Percentiles rank a stretch among this genome's conserved stretches.
phyloP scores from a whole-genome alignment of 768 basidiomycete species.

The Boletales sp. region DNA sequence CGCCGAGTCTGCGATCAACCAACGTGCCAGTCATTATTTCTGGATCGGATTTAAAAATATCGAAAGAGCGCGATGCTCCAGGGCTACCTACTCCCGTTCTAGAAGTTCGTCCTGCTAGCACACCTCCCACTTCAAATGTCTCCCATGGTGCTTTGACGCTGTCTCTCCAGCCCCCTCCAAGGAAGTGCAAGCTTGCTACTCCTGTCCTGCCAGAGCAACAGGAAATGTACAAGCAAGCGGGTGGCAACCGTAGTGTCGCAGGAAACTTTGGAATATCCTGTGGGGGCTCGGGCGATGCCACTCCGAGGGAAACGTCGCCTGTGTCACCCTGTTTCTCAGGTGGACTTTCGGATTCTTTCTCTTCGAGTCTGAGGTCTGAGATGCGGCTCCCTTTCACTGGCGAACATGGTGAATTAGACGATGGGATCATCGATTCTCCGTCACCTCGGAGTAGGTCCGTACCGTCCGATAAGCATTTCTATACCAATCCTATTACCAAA shows the following conservation, averaged over 20 bases:
- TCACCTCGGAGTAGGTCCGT: not conserved
- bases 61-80: slow-evolving; percentile 33
- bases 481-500: slow-evolving; percentile 28
- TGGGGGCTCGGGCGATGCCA: slow-evolving; percentile 6
- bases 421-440: not conserved
- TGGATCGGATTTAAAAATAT: slow-evolving; percentile 37
- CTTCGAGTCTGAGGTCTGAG: not conserved
- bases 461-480: slow-evolving; percentile 28
- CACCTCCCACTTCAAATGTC: slow-evolving; percentile 29
- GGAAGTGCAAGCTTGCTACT: slow-evolving; percentile 21
- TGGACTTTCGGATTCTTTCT: slow-evolving; percentile 1
- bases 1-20: slow-evolving; percentile 23
- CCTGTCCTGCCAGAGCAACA: slow-evolving; percentile 5
- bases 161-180: slow-evolving; percentile 34
- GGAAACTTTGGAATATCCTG: slow-evolving; percentile 27
- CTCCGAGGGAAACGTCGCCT: slow-evolving; percentile 6
- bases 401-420: slow-evolving; percentile 4
- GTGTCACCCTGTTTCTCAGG: slow-evolving; percentile 4
- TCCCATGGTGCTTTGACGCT: slow-evolving; percentile 28
- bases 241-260: slow-evolving; percentile 27
- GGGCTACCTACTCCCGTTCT: slow-evolving; percentile 12
- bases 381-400: not conserved
- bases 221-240: slow-evolving; percentile 23
- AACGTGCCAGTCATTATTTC: slow-evolving; percentile 16
- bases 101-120: slow-evolving; percentile 17